These are phyloP conservation scores for Rubia tinctorum DNA, from an alignment of 305 asterid species.

Conservation along the genomic window DNA sequence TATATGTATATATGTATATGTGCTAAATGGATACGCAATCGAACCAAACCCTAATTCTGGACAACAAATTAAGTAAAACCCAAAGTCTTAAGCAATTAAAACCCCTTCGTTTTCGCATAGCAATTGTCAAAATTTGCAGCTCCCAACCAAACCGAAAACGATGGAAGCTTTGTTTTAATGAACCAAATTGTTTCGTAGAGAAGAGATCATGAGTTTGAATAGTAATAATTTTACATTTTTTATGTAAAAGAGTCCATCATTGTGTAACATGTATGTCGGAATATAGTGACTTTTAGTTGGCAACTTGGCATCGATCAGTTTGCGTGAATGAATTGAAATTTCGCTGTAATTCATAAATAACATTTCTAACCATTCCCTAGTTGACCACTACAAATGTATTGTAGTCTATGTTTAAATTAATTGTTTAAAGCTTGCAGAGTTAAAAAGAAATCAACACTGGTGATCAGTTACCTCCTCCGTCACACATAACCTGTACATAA, in stretches of 20 bases:
- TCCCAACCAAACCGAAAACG: slow-evolving; percentile 9
- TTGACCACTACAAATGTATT: neutral
- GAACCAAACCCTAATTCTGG: neutral
- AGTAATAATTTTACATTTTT: neutral
- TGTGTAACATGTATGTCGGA: neutral
- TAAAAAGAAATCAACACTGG: too few species aligned
- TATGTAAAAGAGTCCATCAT: neutral
- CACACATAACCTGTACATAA: too few species aligned
- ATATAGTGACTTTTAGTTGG: neutral
- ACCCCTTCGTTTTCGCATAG: neutral
- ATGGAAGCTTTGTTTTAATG: neutral
- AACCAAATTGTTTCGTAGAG: neutral
- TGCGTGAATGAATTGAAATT: neutral
- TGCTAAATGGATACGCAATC: neutral
- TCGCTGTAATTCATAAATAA: neutral
- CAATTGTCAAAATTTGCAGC: neutral
- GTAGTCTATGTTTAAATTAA: too few species aligned
- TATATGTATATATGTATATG: too few species aligned
- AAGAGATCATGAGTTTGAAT: neutral
- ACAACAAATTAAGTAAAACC: neutral
- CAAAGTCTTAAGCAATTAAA: slow-evolving; percentile 6
- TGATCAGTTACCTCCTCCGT: too few species aligned
- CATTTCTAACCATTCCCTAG: neutral
- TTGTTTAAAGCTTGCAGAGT: too few species aligned
- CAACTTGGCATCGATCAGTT: neutral